Conservation (phyloP, 192 early-diverging fungal genomes). For the Backusella macrospora region DNA sequence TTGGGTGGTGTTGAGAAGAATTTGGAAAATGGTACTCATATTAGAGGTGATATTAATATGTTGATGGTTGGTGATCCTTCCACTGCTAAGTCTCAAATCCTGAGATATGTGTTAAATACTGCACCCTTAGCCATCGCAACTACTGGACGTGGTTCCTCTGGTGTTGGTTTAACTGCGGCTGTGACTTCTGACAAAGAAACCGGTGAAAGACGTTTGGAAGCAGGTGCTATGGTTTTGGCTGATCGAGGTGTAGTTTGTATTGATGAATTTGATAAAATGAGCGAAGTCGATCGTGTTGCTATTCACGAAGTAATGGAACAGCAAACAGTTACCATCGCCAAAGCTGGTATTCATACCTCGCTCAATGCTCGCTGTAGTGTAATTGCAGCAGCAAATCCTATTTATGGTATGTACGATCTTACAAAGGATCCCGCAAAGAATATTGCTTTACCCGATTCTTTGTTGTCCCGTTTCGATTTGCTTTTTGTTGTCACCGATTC, state of each 20-base stretch:
- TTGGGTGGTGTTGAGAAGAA: constrained; percentile 95
- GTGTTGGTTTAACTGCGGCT: constrained; percentile 97
- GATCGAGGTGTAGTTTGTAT: constrained; percentile 98
- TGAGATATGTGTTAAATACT: constrained; percentile 93
- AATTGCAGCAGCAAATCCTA: constrained; percentile 96
- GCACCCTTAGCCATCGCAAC: constrained; percentile 97
- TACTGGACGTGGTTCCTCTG: constrained; percentile 94
- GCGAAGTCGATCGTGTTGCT: constrained; percentile 93
- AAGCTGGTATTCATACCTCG: constrained; percentile 98
- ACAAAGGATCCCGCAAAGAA: constrained; percentile 89
- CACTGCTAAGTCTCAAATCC: constrained; percentile 98
- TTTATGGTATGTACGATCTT: constrained; percentile 88
- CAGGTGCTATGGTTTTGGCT: constrained; percentile 98
- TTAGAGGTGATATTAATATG: constrained; percentile 97
- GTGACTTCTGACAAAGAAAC: constrained; percentile 96
- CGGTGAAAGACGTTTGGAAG: constrained; percentile 91
- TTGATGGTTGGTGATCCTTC: constrained; percentile 98
- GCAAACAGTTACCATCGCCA: constrained; percentile 96
- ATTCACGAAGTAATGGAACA: constrained; percentile 99
- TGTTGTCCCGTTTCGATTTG: constrained; percentile 97
- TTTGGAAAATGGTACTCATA: constrained; percentile 91
- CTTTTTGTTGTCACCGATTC: constrained; percentile 96
- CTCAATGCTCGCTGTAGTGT: constrained; percentile 97
- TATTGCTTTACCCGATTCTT: constrained; percentile 93
- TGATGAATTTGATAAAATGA: constrained; percentile 99